phyloP scores from a whole-genome alignment of 306 rosid species.

The Sesbania bispinosa region DNA sequence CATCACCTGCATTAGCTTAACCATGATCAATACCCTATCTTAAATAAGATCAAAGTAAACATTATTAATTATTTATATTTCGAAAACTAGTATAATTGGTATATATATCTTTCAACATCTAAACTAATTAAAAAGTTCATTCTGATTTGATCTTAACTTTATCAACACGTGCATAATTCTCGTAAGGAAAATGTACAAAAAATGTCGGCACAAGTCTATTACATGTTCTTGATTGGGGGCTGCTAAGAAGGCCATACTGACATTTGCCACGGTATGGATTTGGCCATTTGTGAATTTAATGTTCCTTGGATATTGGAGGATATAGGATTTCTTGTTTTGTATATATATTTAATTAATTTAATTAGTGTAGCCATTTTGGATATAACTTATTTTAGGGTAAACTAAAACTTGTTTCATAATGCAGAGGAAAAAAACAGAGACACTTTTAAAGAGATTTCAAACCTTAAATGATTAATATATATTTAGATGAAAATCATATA shows the following conservation, averaged over 20 bases:
- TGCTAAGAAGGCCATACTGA: background rate
- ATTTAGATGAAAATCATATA: background rate
- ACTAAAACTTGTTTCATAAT: background rate
- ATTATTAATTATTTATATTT: too few relatives aligned
- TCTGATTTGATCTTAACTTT: background rate
- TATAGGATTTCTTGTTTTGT: background rate
- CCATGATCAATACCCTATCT: too few relatives aligned
- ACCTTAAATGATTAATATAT: background rate
- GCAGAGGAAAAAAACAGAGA: too few relatives aligned
- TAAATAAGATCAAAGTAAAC: too few relatives aligned
- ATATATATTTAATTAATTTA: too few relatives aligned
- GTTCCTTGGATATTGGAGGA: background rate
- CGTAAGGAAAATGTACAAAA: background rate
- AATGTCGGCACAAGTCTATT: slow-evolving; percentile 2
- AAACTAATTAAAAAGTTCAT: background rate
- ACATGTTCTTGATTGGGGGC: background rate
- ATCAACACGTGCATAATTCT: background rate
- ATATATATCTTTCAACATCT: too few relatives aligned
- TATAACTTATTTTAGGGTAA: background rate
- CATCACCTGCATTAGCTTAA: too few relatives aligned
- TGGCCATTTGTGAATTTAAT: background rate
- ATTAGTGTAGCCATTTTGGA: background rate
- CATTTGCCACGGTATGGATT: background rate
- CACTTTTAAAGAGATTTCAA: background rate
- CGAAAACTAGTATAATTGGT: too few relatives aligned